Conservation (phyloP, 129 eudicot species). For the Escallonia rubra region DNA sequence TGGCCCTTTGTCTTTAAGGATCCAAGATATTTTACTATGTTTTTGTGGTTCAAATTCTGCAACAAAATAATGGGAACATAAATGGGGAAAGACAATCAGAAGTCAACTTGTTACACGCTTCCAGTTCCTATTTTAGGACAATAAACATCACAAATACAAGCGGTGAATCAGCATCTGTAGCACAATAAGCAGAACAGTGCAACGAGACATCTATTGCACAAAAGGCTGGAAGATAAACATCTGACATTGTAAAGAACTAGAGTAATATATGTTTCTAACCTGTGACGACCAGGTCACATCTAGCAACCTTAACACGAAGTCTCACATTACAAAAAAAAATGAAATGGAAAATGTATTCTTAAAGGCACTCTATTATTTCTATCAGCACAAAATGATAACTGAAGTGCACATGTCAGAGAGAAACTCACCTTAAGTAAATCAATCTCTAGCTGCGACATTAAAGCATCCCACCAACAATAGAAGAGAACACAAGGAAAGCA, state of each 20-base stretch:
- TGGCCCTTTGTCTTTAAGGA: constrained; percentile 86
- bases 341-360: not conserved
- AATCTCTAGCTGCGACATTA: constrained; percentile 80
- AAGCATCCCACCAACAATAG: constrained; percentile 19
- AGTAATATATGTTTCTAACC: too few relatives aligned
- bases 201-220: too few relatives aligned
- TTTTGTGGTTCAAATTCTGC: constrained; percentile 93
- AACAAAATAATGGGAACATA: constrained; percentile 1
- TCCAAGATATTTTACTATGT: constrained; percentile 95
- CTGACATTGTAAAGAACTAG: too few relatives aligned
- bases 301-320: not conserved
- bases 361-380: not conserved
- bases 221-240: too few relatives aligned
- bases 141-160: too few relatives aligned
- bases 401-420: constrained; percentile 3
- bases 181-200: too few relatives aligned
- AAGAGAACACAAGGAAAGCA: constrained; percentile 28
- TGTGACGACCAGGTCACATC: too few relatives aligned
- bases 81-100: too few relatives aligned
- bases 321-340: not conserved
- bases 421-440: constrained; percentile 83
- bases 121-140: too few relatives aligned
- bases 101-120: too few relatives aligned
- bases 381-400: not conserved
- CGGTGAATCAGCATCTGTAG: too few relatives aligned